These are phyloP conservation scores for Talaromyces marneffei DNA, from an alignment of 2,329 filamentous ascomycete species.

Conservation along the genomic window DNA sequence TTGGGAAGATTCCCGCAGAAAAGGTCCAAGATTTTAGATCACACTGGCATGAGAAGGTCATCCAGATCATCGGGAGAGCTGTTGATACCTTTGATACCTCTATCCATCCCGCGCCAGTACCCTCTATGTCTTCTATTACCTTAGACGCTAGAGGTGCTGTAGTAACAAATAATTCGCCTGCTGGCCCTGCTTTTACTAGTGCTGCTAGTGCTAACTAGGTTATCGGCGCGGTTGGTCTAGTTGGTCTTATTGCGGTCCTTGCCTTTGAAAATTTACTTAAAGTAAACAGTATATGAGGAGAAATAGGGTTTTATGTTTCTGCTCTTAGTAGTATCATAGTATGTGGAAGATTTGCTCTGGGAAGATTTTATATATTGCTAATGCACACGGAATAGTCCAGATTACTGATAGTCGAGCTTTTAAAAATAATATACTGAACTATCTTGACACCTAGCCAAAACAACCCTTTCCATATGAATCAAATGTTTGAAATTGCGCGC, in stretches of 20 bases:
- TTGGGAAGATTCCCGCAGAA: too few relatives aligned
- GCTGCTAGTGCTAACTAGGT: slow-evolving; percentile 16
- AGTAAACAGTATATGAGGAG: not conserved
- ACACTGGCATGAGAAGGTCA: too few relatives aligned
- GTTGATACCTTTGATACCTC: too few relatives aligned
- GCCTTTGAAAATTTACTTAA: slow-evolving; percentile 14
- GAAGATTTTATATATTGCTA: not conserved
- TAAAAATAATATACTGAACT: not conserved
- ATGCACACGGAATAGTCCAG: slow-evolving; percentile 1
- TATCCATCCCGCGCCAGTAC: too few relatives aligned
- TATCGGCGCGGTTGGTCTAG: slow-evolving; percentile 15
- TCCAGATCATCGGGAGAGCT: too few relatives aligned
- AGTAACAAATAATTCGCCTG: too few relatives aligned
- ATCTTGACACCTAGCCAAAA: too few relatives aligned
- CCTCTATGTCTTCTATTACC: too few relatives aligned
- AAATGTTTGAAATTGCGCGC: too few relatives aligned
- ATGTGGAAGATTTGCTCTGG: not conserved
- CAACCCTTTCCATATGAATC: too few relatives aligned
- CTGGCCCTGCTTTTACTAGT: slow-evolving; percentile 14
- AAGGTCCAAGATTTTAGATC: too few relatives aligned
- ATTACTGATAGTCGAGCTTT: not conserved
- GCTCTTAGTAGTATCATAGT: not conserved
- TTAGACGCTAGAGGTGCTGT: slow-evolving; percentile 12
- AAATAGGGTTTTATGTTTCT: not conserved
- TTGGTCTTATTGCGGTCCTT: slow-evolving; percentile 17